These are phyloP conservation scores for Mycosphaerella sp. DNA, from an alignment of 2,329 filamentous ascomycete species.

Conservation along the genomic window DNA sequence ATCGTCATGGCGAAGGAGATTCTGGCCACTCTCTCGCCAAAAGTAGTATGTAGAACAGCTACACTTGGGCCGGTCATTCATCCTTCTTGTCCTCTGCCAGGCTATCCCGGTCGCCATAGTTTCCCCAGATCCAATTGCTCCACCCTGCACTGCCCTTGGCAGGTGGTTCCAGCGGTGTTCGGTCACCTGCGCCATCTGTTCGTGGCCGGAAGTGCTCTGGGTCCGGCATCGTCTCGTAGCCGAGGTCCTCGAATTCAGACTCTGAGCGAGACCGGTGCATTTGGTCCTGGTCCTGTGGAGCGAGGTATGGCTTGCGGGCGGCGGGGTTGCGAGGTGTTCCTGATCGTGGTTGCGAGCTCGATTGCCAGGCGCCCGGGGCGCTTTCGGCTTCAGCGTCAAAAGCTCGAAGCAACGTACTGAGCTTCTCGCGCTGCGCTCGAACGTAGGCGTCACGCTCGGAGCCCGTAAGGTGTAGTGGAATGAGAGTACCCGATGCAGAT, in stretches of 20 bases:
- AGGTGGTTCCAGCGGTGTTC: slow-evolving; percentile 3
- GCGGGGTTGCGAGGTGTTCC: slow-evolving; percentile 21
- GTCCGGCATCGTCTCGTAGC: slow-evolving; percentile 35
- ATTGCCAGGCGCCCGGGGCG: slow-evolving; percentile 17
- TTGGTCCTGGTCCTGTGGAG: slow-evolving; percentile 21
- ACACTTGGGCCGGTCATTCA: not conserved
- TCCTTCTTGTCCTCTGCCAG: slow-evolving; percentile 31
- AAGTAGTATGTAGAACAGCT: not conserved
- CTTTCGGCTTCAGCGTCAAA: slow-evolving; percentile 71
- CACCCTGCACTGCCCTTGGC: slow-evolving; percentile 24
- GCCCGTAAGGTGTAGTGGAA: slow-evolving; percentile 62
- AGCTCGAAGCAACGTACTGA: slow-evolving; percentile 66
- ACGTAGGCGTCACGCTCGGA: slow-evolving; percentile 70
- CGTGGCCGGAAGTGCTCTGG: slow-evolving; percentile 26
- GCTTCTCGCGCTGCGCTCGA: slow-evolving; percentile 67
- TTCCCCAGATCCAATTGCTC: slow-evolving; percentile 36
- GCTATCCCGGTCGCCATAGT: slow-evolving; percentile 35
- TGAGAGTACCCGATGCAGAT: slow-evolving; percentile 55
- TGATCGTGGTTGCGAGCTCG: slow-evolving; percentile 21
- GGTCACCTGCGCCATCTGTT: not conserved
- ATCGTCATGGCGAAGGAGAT: not conserved
- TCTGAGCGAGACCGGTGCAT: slow-evolving; percentile 80
- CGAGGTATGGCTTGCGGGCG: slow-evolving; percentile 28
- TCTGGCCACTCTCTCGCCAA: too few relatives aligned
- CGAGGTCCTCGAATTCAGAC: slow-evolving; percentile 65